A percentile compares a stretch with the other conserved stretches of the same genome.
Conservation (phyloP, 1,284 basidiomycete genomes). For the Trametes sp. region DNA sequence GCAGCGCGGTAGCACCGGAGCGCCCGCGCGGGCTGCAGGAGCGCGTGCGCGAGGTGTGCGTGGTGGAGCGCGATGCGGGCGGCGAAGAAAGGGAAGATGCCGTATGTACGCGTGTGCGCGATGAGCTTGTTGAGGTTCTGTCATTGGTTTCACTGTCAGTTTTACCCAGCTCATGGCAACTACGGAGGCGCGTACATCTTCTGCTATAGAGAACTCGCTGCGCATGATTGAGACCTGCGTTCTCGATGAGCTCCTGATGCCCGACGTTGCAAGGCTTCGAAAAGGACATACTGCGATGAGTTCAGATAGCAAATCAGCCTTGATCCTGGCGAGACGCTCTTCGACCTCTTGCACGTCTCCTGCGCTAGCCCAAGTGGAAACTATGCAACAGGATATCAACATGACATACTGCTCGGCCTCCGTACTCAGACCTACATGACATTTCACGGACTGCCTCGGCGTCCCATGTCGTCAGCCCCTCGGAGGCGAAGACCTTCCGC, state of each 20-base stretch:
- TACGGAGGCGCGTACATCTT: constrained; percentile 45
- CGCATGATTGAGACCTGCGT: constrained; percentile 66
- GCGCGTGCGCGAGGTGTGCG: constrained; percentile 74
- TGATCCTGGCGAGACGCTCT: constrained; percentile 61
- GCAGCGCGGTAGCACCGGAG: constrained; percentile 68
- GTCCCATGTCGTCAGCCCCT: constrained; percentile 64
- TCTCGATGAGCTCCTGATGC: neutral
- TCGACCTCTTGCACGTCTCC: constrained; percentile 59
- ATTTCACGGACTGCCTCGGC: constrained; percentile 52
- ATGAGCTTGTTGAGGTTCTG: constrained; percentile 63
- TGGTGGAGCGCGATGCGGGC: constrained; percentile 71
- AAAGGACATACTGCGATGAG: constrained; percentile 58
- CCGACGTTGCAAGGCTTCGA: neutral
- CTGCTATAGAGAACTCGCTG: constrained; percentile 69
- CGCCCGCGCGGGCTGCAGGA: constrained; percentile 56
- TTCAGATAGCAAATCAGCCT: constrained; percentile 75
- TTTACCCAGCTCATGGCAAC: neutral
- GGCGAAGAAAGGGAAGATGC: constrained; percentile 62
- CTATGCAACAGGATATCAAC: constrained; percentile 29
- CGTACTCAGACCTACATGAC: constrained; percentile 34
- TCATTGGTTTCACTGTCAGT: neutral
- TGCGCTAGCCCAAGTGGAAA: constrained; percentile 58
- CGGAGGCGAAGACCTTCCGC: constrained; percentile 69
- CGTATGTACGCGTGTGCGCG: constrained; percentile 64
- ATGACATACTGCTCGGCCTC: too few relatives aligned